A percentile compares a stretch with the other conserved stretches of the same genome.
Conservation (phyloP, 108 stramenopile genomes). For the Conticribra guillardii region DNA sequence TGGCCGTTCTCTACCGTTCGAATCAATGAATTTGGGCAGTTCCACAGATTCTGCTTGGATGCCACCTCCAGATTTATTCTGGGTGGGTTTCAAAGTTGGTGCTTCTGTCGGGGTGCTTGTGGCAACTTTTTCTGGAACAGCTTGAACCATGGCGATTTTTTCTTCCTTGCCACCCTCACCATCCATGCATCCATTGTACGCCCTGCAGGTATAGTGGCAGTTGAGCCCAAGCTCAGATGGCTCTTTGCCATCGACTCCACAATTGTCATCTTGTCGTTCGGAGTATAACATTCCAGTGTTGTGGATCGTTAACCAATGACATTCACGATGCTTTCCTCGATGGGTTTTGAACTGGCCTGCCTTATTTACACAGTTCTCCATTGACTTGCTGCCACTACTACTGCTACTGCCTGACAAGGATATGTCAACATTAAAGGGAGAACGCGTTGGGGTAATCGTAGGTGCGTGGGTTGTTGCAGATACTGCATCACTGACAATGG, state of each 20-base stretch:
- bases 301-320: conserved; percentile 16
- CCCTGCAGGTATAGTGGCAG: conserved; percentile 30
- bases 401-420: not conserved
- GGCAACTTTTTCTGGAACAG: not conserved
- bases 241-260: conserved; percentile 17
- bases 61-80: not conserved
- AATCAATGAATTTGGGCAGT: conserved; percentile 10
- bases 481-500: not conserved
- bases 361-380: conserved; percentile 13
- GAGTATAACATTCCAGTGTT: conserved; percentile 3
- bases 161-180: not conserved
- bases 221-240: conserved; percentile 38
- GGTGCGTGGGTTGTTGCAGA: not conserved
- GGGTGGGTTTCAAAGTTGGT: not conserved
- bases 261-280: conserved; percentile 24
- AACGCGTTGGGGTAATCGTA: not conserved
- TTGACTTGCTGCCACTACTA: not conserved
- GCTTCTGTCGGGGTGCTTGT: not conserved
- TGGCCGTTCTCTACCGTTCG: not conserved
- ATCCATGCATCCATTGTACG: conserved; percentile 38
- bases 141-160: not conserved
- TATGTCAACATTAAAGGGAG: not conserved
- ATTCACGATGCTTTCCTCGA: conserved; percentile 15
- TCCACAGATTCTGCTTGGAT: not conserved
- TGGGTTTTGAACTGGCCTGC: conserved; percentile 11